Base-by-base conservation (phyloP, 768 basidiomycete species). In the Infundibulicybe gibba region DNA sequence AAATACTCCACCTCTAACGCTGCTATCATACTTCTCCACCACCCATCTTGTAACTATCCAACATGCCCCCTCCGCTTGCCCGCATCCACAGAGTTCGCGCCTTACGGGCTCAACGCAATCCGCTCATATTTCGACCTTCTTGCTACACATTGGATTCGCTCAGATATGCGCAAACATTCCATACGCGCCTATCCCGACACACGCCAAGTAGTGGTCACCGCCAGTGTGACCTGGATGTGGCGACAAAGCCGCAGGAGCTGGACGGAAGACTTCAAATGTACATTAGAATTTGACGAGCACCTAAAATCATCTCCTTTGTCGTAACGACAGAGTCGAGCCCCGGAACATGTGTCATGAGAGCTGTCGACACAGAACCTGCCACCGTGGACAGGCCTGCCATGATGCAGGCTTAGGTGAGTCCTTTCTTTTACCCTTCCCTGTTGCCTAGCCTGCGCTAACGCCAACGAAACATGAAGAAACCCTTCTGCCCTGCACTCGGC, bases 61-160 rank as follows among this genome's bases (percentile, higher is more conserved):
- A 41, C 75, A 76, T 44, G 62, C 67, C 0, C 72, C 72, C 3
- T 52, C 61, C 2, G 45, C 50, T 1, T 72, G 68, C 49, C 53
- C 65, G 1, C 53, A 66, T 45, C 66, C 70, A 5, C 54, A 60
- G 16, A 47, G 65, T 3, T 68, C 68, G 1, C 62, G 67, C 10
- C 54, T 76, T 5, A 55, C 61, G 76, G 76, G 8, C 51, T 64
- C 12, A 75, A 76, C 44, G 76, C 71, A 13, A 59, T 76, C 21
- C 70, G 75, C 15, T 77, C 76, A 1, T 77, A 76, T 51, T 74
- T 76, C 42, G 75, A 77, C 56, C 57, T 76, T 38, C 56, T 76
- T 25, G 64, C 70, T 13, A 74, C 74, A 2, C 66, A 76, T 52
- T 77, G 70, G 68, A 62, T 58, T 4, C 69, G 74, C 6, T 60